Evolutionary conservation across 2,329 filamentous ascomycete genomes (phyloP).

Genomic region (Chalara sp.): DNA sequence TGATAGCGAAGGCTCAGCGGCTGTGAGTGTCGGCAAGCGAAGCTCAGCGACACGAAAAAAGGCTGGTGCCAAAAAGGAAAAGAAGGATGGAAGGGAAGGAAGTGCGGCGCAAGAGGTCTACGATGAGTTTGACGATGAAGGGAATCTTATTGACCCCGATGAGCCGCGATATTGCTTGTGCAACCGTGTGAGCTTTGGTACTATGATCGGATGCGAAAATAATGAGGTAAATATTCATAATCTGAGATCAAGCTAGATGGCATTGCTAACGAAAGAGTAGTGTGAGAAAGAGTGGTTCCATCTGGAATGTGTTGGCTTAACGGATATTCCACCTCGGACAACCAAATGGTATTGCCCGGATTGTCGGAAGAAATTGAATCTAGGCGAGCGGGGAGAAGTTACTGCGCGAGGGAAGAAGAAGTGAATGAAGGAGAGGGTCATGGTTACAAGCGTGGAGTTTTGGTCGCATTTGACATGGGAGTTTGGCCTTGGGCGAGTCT

Average conservation of each 20-base stretch:
- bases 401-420: constrained; percentile 32
- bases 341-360: constrained; percentile 83
- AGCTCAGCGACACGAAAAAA: constrained; percentile 65
- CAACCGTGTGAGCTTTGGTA: constrained; percentile 72
- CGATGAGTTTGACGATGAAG: constrained; percentile 60
- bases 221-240: constrained; percentile 51
- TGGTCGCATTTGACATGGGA: no score
- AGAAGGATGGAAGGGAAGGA: constrained; percentile 33
- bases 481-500: no score
- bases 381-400: constrained; percentile 57
- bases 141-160: constrained; percentile 64
- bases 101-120: constrained; percentile 39
- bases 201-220: constrained; percentile 80
- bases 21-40: constrained; percentile 62
- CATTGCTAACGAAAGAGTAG: constrained; percentile 27
- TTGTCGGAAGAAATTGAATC: constrained; percentile 56
- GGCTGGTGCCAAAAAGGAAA: constrained; percentile 38
- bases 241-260: no score
- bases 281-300: constrained; percentile 86
- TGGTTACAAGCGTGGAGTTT: no score
- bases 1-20: constrained; percentile 37
- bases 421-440: constrained; percentile 5
- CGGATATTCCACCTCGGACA: constrained; percentile 60
- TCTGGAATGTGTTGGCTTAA: constrained; percentile 66
- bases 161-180: constrained; percentile 75